Conservation (phyloP, 176 grass and related monocot species). For the Panicum miliaceum region DNA sequence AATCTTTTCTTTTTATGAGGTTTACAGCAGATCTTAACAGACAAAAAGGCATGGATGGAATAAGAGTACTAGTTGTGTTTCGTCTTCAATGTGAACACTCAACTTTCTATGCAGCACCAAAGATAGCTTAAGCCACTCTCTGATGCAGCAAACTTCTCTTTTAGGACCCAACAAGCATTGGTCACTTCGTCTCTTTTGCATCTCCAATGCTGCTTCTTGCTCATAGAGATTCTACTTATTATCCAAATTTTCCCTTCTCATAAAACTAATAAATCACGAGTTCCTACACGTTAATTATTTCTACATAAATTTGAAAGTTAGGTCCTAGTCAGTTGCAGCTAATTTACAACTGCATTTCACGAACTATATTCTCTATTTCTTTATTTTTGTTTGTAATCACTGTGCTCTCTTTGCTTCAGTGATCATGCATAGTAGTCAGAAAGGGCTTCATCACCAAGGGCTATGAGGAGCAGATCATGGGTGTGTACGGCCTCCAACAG, state of each 20-base stretch:
- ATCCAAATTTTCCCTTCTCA: background rate
- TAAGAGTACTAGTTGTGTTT: background rate
- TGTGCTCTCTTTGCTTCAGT: background rate
- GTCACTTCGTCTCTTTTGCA: slow-evolving; percentile 5
- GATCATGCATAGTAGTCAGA: background rate
- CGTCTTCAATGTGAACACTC: slow-evolving; percentile 15
- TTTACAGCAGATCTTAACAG: background rate
- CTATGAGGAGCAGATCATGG: slow-evolving; percentile 61
- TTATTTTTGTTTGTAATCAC: background rate
- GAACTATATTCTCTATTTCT: background rate
- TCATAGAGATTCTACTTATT: background rate
- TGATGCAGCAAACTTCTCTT: background rate
- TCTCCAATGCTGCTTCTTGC: background rate
- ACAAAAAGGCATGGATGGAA: background rate
- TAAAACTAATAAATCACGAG: background rate
- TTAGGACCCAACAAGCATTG: slow-evolving; percentile 27
- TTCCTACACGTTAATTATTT: background rate
- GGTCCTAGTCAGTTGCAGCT: background rate
- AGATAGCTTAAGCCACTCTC: background rate
- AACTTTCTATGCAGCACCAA: background rate
- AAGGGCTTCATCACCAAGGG: background rate
- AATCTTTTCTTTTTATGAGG: background rate
- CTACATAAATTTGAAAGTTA: background rate
- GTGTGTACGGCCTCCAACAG: slow-evolving; percentile 56
- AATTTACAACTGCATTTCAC: background rate